Evolutionary conservation across 179 eudicot genomes (phyloP).

Genomic region (Camellia oleifera): DNA sequence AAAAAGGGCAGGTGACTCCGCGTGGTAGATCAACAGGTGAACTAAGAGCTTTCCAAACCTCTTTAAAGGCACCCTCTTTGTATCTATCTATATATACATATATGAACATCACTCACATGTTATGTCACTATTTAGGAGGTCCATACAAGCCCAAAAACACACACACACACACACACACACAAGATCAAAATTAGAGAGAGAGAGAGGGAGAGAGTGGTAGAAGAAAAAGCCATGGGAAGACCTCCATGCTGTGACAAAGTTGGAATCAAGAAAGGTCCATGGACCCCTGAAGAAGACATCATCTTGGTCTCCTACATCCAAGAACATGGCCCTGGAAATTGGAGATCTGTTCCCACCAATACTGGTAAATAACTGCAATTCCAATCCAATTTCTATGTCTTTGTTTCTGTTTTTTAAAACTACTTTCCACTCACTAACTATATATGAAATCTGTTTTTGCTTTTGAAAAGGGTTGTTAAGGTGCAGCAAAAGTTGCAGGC

Average conservation of each 20-base stretch:
- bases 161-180: too few species aligned
- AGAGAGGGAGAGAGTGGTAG: neutral
- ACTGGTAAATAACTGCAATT: conserved; percentile 31
- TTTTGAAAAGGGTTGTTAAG: conserved; percentile 41
- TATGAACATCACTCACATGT: conserved; percentile 6
- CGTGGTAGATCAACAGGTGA: conserved; percentile 4
- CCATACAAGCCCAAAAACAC: neutral
- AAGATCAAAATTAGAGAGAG: neutral
- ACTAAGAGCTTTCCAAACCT: conserved; percentile 3
- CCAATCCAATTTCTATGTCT: neutral
- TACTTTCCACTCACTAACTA: neutral
- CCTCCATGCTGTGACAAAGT: conserved; percentile 65
- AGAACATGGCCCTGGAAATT: conserved; percentile 65
- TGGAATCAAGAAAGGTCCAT: conserved; percentile 66
- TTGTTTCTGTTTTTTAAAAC: neutral
- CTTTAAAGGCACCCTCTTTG: conserved; percentile 4
- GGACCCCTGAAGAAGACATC: conserved; percentile 69
- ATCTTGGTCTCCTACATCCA: conserved; percentile 55
- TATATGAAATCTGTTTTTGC: too few species aligned
- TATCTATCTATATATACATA: neutral
- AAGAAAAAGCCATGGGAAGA: conserved; percentile 40
- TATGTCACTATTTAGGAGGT: conserved; percentile 10
- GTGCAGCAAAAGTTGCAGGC: conserved; percentile 70
- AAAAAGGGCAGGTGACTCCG: neutral
- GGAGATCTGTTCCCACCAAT: conserved; percentile 57